phyloP scores from a whole-genome alignment of 805 yeast genomes.

The Cyberlindnera sargentensis region DNA sequence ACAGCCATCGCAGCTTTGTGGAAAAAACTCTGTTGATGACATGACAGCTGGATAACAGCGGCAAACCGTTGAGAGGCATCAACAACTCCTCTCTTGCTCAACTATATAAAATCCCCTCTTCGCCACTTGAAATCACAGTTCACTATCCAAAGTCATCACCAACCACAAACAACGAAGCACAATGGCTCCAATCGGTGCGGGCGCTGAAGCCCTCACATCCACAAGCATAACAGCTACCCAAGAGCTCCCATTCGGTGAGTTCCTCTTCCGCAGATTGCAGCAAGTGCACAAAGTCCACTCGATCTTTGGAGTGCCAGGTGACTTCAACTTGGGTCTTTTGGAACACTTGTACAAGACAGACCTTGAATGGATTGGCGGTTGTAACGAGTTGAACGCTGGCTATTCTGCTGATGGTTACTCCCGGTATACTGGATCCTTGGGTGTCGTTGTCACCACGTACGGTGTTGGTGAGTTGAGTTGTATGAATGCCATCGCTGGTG shows the following conservation, averaged over 20 bases:
- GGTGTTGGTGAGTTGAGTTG: slow-evolving; percentile 92
- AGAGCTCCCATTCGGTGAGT: slow-evolving; percentile 52
- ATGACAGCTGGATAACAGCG: too few relatives aligned
- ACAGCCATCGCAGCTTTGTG: too few relatives aligned
- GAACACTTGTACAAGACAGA: slow-evolving; percentile 56
- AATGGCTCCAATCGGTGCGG: slow-evolving; percentile 10
- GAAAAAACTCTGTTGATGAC: too few relatives aligned
- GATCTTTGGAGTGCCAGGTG: slow-evolving; percentile 77
- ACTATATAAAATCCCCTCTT: too few relatives aligned
- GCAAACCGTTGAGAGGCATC: too few relatives aligned
- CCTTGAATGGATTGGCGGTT: slow-evolving; percentile 71
- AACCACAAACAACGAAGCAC: not conserved
- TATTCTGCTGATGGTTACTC: slow-evolving; percentile 91
- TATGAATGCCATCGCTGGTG: slow-evolving; percentile 74
- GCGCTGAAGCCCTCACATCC: not conserved
- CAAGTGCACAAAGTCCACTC: slow-evolving; percentile 49
- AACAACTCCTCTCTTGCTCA: too few relatives aligned
- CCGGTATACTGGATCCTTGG: slow-evolving; percentile 53
- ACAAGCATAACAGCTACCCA: not conserved
- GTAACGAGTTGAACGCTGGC: slow-evolving; percentile 86
- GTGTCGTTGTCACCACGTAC: slow-evolving; percentile 59
- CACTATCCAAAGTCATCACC: not conserved
- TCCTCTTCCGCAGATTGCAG: slow-evolving; percentile 48
- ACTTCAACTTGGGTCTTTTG: slow-evolving; percentile 58
- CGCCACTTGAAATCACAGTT: too few relatives aligned